A percentile compares a stretch with the other conserved stretches of the same genome.
Evolutionary conservation across 495 filamentous ascomycete species (phyloP).

Genomic region (Friedmanniomyces simplex): DNA sequence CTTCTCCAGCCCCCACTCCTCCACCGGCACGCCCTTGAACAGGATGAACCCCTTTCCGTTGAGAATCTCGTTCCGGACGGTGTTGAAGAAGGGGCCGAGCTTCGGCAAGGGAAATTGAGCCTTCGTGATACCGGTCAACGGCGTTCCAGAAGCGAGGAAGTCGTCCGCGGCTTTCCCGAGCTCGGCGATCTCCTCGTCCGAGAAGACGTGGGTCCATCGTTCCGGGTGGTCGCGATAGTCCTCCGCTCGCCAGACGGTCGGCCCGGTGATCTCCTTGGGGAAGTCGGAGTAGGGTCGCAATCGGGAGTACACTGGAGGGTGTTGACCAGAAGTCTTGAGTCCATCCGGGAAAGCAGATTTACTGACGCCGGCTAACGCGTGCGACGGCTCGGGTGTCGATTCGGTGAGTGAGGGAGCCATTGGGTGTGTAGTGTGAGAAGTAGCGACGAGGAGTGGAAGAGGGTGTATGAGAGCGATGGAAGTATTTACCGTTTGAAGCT

Average conservation of each 20-base stretch:
- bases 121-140: slow-evolving; percentile 67
- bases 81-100: slow-evolving; percentile 44
- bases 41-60: slow-evolving; percentile 83
- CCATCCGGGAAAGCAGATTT: slow-evolving; percentile 30
- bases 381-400: not conserved
- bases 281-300: slow-evolving; percentile 62
- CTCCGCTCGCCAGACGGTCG: slow-evolving; percentile 67
- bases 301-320: slow-evolving; percentile 56
- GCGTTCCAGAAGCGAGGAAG: slow-evolving; percentile 51
- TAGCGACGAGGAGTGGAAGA: not conserved
- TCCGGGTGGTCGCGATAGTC: slow-evolving; percentile 61
- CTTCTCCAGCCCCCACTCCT: slow-evolving; percentile 67
- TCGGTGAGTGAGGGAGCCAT: slow-evolving; percentile 1
- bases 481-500: not conserved
- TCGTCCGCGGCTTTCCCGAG: slow-evolving; percentile 55
- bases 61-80: slow-evolving; percentile 57
- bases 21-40: slow-evolving; percentile 74
- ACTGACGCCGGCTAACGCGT: not conserved
- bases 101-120: slow-evolving; percentile 56
- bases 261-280: slow-evolving; percentile 61
- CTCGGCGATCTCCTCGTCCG: slow-evolving; percentile 54
- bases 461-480: not conserved
- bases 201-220: slow-evolving; percentile 67
- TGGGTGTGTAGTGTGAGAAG: not conserved
- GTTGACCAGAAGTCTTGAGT: slow-evolving; percentile 65